Conservation (phyloP, 2,329 filamentous ascomycete species). For the Grosmannia penicillata region DNA sequence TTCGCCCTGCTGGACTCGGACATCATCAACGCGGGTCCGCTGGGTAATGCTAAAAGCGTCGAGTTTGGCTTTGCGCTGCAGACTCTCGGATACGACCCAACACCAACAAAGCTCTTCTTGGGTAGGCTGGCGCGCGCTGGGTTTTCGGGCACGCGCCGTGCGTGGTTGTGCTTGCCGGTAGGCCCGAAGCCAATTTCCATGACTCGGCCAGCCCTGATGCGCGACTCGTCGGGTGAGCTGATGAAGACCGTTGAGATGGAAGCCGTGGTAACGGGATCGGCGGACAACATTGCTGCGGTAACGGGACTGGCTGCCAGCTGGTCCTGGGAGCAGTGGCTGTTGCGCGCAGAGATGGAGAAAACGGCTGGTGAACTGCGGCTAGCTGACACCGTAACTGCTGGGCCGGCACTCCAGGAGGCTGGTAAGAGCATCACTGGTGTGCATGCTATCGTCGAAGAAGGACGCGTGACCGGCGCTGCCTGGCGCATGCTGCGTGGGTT, state of each 20-base stretch:
- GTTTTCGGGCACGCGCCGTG: constrained; percentile 67
- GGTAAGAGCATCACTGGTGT: constrained; percentile 46
- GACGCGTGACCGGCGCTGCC: constrained; percentile 39
- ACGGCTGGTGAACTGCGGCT: constrained; percentile 49
- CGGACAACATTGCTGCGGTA: constrained; percentile 56
- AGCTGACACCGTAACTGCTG: constrained; percentile 34
- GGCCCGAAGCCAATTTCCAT: constrained; percentile 33
- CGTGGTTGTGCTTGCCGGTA: constrained; percentile 83
- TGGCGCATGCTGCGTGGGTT: constrained; percentile 50
- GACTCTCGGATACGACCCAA: constrained; percentile 78
- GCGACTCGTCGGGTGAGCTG: constrained; percentile 21
- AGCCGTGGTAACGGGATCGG: constrained; percentile 51
- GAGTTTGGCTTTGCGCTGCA: constrained; percentile 87
- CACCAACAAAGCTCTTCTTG: constrained; percentile 69
- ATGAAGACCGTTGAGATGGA: constrained; percentile 39
- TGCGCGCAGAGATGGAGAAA: constrained; percentile 75
- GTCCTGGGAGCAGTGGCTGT: constrained; percentile 93
- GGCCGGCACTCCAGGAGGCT: constrained; percentile 37
- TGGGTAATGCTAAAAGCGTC: constrained; percentile 68
- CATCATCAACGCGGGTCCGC: constrained; percentile 68
- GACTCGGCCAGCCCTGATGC: constrained; percentile 19
- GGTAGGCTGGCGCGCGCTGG: constrained; percentile 57
- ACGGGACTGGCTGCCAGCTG: constrained; percentile 74
- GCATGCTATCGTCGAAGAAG: constrained; percentile 48
- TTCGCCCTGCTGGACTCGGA: constrained; percentile 84